These are phyloP conservation scores for Olyra latifolia DNA, from an alignment of 176 grass and related monocot species.

Conservation along the genomic window DNA sequence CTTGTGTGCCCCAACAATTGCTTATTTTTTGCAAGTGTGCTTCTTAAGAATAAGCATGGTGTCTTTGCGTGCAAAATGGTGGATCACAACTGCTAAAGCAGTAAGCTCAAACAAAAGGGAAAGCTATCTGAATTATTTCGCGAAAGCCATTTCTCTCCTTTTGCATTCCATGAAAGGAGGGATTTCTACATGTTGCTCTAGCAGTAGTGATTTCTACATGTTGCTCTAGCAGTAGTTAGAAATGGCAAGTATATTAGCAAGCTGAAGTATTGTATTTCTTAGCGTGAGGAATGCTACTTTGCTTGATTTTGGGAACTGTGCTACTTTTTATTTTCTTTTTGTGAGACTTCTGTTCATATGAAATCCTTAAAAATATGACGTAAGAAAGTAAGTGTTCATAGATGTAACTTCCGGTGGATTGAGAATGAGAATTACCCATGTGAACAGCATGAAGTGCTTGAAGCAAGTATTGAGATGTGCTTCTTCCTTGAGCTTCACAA, in stretches of 20 bases:
- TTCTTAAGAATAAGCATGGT: constrained; percentile 2
- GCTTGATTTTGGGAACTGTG: not conserved
- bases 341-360: not conserved
- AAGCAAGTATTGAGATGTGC: constrained; percentile 98
- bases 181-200: not conserved
- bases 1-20: not conserved
- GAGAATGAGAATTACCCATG: constrained; percentile 55
- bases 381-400: not conserved
- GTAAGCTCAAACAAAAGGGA: not conserved
- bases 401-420: not conserved
- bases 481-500: constrained; percentile 85
- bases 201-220: not conserved
- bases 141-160: constrained; percentile 10
- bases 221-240: not conserved
- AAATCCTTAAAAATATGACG: not conserved
- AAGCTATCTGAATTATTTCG: constrained; percentile 14
- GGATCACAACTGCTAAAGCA: constrained; percentile 28
- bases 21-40: not conserved
- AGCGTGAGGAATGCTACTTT: not conserved
- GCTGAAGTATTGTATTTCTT: constrained; percentile 15
- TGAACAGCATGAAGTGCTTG: constrained; percentile 92
- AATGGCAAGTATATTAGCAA: constrained; percentile 13
- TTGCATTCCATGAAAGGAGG: not conserved
- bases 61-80: constrained; percentile 38
- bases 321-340: not conserved